Percentiles rank a stretch among this genome's conserved stretches.
These are phyloP conservation scores for Yamadazyma trypodendri DNA, from an alignment of 1,139 yeast genomes.

Conservation along the genomic window DNA sequence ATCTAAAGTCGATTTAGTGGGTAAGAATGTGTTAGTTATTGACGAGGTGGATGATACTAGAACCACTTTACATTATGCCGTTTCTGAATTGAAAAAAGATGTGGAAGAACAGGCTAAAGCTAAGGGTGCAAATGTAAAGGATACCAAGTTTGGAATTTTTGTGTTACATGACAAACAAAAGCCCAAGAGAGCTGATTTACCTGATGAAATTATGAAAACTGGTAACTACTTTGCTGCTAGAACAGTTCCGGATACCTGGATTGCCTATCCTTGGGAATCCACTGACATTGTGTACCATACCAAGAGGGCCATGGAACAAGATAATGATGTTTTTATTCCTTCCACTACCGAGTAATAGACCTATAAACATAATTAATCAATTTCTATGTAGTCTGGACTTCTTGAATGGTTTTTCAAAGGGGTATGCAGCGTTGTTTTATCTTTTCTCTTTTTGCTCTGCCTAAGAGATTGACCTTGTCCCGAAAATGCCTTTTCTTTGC, in stretches of 20 bases:
- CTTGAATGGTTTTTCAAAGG: constrained; percentile 51
- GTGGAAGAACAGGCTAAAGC: constrained; percentile 56
- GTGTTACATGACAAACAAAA: constrained; percentile 92
- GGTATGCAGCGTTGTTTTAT: constrained; percentile 39
- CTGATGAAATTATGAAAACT: constrained; percentile 58
- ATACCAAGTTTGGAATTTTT: constrained; percentile 81
- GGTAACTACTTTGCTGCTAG: constrained; percentile 89
- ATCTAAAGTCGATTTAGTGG: constrained; percentile 63
- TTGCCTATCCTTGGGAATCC: constrained; percentile 98
- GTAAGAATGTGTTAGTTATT: constrained; percentile 78
- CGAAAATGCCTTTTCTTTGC: constrained; percentile 31
- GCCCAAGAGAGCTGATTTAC: constrained; percentile 79
- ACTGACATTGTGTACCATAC: constrained; percentile 88
- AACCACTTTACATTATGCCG: constrained; percentile 91
- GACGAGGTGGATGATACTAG: constrained; percentile 97
- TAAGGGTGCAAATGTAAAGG: constrained; percentile 47
- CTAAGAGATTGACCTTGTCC: constrained; percentile 75
- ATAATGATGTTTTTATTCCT: constrained; percentile 47
- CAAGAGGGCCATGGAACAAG: constrained; percentile 76
- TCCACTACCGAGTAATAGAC: constrained; percentile 23
- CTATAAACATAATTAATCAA: constrained; percentile 45
- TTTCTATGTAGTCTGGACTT: constrained; percentile 78
- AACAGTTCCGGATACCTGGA: constrained; percentile 91
- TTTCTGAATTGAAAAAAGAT: constrained; percentile 83
- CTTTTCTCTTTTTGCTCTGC: constrained; percentile 73